Base-by-base conservation (phyloP, 768 basidiomycete genomes). In the Galerina marginata region DNA sequence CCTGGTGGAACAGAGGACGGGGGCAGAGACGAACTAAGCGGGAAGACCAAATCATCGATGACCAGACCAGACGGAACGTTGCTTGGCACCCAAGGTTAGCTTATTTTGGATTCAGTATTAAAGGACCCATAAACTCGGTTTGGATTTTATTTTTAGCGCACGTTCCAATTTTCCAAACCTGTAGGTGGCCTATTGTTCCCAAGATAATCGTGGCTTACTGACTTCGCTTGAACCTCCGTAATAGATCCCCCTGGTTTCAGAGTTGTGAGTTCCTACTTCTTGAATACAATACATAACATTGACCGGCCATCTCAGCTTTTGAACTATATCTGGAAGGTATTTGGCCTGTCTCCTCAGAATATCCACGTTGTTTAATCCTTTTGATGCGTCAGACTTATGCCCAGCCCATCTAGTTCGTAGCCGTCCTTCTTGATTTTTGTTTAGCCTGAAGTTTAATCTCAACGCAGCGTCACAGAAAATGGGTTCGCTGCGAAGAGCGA, bases 401-500 rank as follows among this genome's bases (percentile, higher is more conserved):
- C 26, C 75, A 76, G 64, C 84, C 86, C 0, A 86, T 90, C 60
- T 86, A 84, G 86, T 83, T 61, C 51, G 81, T 66, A 29, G 29
- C 29, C 29, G 29, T 33, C 7, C 29, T 33, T 33, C 29, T 33
- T 33, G 29, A 33, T 33, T 33, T 33, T 33, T 33, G 26, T 59
- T 44, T 36, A n/a, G n/a, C 9, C 23, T 43, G 33, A 33, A 29
- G 20, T 16, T 51, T 33, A 36, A 50, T 16, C 52, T 56, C 10
- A 16, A 20, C 37, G 14, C 47, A 87, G 86, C 65, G 83, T 89
- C 16, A 90, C 87, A 1, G 87, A 91, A 72, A 90, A 90, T 69
- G 86, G 88, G 0, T 89, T 88, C 65, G 79, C 86, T 1, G 83
- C 87, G 48, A 87, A 86, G 70, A 80, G 83, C 61, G 88, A 90